A percentile compares a stretch with the other conserved stretches of the same genome.
phyloP scores from a whole-genome alignment of 257 asterid genomes.

The Thymus quinquecostatus region DNA sequence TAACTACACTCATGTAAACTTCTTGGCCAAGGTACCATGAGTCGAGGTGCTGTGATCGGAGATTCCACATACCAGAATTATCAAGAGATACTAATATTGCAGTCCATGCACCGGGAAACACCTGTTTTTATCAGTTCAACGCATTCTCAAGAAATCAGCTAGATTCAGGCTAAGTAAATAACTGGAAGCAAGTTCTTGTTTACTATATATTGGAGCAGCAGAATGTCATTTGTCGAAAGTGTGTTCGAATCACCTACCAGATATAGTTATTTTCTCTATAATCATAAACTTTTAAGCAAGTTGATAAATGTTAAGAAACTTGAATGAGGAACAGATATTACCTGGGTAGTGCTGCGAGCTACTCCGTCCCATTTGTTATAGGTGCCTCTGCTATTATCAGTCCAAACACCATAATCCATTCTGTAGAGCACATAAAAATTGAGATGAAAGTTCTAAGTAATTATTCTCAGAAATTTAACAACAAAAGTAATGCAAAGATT shows the following conservation, averaged over 20 bases:
- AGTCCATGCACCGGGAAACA: conserved; percentile 95
- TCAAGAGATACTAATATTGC: conserved; percentile 82
- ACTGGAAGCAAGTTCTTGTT: no score
- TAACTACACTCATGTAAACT: conserved; percentile 69
- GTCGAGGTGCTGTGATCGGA: conserved; percentile 88
- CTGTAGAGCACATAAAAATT: conserved; percentile 39
- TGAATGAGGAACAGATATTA: conserved; percentile 27
- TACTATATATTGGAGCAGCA: no score
- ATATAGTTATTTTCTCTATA: background rate
- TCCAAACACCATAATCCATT: conserved; percentile 96
- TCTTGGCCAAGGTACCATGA: conserved; percentile 98
- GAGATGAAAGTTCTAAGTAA: conserved; percentile 25
- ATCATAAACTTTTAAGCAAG: background rate
- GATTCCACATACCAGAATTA: conserved; percentile 92
- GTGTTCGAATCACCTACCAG: background rate
- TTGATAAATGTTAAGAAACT: conserved; percentile 9
- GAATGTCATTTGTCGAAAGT: background rate
- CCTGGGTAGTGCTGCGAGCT: conserved; percentile 96
- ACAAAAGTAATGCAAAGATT: conserved; percentile 2
- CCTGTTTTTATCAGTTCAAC: conserved; percentile 51
- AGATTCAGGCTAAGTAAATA: background rate
- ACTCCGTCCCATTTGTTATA: conserved; percentile 98
- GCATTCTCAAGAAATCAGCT: background rate
- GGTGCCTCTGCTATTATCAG: conserved; percentile 81
- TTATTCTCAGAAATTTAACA: conserved; percentile 7